phyloP scores from a whole-genome alignment of 352 stramenopile species.

The Pythium sp. region DNA sequence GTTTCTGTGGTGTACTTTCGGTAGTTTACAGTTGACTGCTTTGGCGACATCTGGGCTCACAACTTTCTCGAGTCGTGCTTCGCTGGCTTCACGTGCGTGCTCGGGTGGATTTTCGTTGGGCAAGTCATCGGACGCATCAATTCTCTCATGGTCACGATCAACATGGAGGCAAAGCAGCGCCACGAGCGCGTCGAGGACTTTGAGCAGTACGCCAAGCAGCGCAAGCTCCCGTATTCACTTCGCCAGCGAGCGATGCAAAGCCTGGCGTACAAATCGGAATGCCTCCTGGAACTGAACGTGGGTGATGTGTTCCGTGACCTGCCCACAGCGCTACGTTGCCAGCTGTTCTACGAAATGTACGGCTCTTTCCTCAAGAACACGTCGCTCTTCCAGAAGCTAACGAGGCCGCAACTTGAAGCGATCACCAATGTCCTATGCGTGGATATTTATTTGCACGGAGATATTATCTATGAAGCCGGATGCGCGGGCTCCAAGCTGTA shows the following conservation, averaged over 20 bases:
- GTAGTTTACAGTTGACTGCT: conserved; percentile 78
- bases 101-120: conserved; percentile 76
- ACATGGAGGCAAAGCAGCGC: conserved; percentile 54
- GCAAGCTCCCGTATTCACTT: conserved; percentile 36
- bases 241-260: conserved; percentile 49
- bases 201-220: conserved; percentile 64
- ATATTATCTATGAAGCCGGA: conserved; percentile 56
- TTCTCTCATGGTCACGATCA: conserved; percentile 59
- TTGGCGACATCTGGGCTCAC: conserved; percentile 60
- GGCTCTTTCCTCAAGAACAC: conserved; percentile 27
- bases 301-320: conserved; percentile 45
- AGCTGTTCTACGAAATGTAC: conserved; percentile 63
- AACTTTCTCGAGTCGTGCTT: conserved; percentile 66
- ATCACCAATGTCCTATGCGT: conserved; percentile 45
- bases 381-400: conserved; percentile 37
- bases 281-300: conserved; percentile 36
- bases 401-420: conserved; percentile 42
- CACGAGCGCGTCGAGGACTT: conserved; percentile 57
- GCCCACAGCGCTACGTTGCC: conserved; percentile 29
- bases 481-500: conserved; percentile 39
- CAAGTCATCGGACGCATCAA: conserved; percentile 75
- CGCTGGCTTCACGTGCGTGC: conserved; percentile 57
- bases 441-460: conserved; percentile 62
- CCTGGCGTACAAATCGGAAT: conserved; percentile 53
- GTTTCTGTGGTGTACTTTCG: background rate